Evolutionary conservation across 257 asterid genomes (phyloP).

Genomic region (Solanum pinnatisectum): DNA sequence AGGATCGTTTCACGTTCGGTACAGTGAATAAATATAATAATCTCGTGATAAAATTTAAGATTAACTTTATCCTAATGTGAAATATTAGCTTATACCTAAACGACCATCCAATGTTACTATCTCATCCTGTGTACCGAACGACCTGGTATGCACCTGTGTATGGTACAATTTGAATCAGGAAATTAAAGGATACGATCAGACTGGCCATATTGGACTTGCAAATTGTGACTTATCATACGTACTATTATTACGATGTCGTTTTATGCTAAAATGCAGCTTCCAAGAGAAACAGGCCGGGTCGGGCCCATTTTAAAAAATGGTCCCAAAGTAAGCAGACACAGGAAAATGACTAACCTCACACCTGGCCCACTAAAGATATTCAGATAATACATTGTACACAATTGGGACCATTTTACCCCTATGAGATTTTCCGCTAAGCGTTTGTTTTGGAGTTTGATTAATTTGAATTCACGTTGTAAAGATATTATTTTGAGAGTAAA

Average conservation of each 20-base stretch:
- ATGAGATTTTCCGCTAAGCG: neutral
- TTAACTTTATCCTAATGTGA: neutral
- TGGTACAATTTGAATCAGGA: neutral
- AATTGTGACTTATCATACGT: neutral
- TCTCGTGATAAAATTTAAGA: neutral
- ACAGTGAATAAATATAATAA: neutral
- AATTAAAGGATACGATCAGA: neutral
- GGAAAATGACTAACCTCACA: conserved; percentile 17
- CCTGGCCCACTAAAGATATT: conserved; percentile 8
- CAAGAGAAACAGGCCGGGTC: neutral
- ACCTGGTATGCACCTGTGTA: too few relatives aligned
- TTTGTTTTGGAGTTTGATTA: neutral
- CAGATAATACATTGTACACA: conserved; percentile 13
- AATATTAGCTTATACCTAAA: neutral
- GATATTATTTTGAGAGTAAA: neutral
- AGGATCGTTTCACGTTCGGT: neutral
- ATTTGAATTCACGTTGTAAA: neutral
- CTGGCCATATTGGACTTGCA: neutral
- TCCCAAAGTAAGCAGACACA: neutral
- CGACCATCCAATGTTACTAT: neutral
- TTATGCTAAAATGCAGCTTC: conserved; percentile 8
- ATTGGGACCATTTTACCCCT: neutral
- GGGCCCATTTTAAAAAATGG: neutral
- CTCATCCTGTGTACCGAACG: neutral
- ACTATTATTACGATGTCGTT: neutral